phyloP scores from a whole-genome alignment of 768 basidiomycete species.

The Leccinum uliginosum region DNA sequence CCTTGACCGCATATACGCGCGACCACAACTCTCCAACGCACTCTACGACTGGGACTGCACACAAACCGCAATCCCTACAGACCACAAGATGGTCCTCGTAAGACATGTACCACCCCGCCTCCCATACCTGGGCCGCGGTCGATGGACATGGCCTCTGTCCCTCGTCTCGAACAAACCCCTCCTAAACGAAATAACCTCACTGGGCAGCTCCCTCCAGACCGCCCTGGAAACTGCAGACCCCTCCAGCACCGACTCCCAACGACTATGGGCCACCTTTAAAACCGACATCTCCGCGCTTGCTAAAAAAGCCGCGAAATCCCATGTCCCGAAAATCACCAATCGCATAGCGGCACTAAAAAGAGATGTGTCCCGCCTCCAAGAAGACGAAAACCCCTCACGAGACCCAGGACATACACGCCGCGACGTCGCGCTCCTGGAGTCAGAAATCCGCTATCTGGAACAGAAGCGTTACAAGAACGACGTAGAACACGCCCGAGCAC shows the following conservation, averaged over 20 bases:
- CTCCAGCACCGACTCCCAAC: not conserved
- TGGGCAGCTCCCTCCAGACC: not conserved
- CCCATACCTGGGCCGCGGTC: not conserved
- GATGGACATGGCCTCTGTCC: not conserved
- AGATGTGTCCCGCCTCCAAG: no score
- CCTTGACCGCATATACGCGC: not conserved
- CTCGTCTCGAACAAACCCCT: not conserved
- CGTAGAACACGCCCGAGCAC: not conserved
- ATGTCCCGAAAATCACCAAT: not conserved
- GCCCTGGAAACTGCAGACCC: not conserved
- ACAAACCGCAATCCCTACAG: not conserved
- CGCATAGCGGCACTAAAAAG: no score
- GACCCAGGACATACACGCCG: no score
- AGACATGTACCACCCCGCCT: not conserved
- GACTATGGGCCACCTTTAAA: not conserved
- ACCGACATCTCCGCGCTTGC: fast-evolving
- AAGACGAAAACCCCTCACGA: no score
- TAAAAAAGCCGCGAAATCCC: not conserved
- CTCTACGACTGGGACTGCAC: not conserved
- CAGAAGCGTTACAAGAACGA: no score
- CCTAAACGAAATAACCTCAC: fast-evolving
- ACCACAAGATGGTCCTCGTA: constrained; percentile 8
- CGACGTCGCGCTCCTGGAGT: no score
- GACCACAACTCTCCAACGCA: no score
- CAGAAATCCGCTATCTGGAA: no score